These are phyloP conservation scores for Rhodotorula sp. DNA, from an alignment of 1,284 basidiomycete species.

Conservation along the genomic window DNA sequence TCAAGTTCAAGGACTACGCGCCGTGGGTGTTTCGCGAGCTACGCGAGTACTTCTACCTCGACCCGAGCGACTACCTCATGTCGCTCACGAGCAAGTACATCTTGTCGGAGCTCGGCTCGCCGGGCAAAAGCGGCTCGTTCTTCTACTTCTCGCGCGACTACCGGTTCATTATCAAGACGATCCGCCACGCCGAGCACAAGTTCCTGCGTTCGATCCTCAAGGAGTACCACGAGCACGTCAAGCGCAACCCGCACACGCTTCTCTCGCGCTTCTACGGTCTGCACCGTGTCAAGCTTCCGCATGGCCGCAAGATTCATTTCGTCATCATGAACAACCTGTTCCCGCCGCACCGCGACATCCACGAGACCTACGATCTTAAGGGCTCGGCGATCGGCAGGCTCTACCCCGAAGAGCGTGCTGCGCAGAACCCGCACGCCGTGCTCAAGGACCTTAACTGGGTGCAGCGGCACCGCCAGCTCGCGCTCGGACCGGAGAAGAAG, in stretches of 20 bases:
- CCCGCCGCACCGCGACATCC: constrained; percentile 93
- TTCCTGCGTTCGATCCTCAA: constrained; percentile 84
- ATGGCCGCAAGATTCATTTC: constrained; percentile 94
- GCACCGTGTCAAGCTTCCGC: constrained; percentile 93
- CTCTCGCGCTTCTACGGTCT: constrained; percentile 93
- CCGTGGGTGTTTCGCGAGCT: constrained; percentile 96
- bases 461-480: constrained; percentile 70
- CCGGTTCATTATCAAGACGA: constrained; percentile 99
- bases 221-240: constrained; percentile 84
- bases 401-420: constrained; percentile 82
- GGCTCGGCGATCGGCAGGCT: constrained; percentile 87
- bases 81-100: constrained; percentile 98
- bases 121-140: constrained; percentile 96
- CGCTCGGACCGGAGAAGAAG: constrained; percentile 91
- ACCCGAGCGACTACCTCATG: constrained; percentile 94
- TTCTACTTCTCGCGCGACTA: constrained; percentile 99
- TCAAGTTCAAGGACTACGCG: constrained; percentile 99
- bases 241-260: constrained; percentile 89
- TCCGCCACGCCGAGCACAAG: constrained; percentile 90
- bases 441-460: constrained; percentile 98
- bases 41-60: constrained; percentile 90
- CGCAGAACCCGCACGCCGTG: constrained; percentile 78
- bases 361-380: constrained; percentile 97
- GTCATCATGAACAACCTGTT: constrained; percentile 99
- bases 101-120: constrained; percentile 95